Evolutionary conservation across 2,329 filamentous ascomycete genomes (phyloP).

Genomic region (Metarhizium anisopliae): DNA sequence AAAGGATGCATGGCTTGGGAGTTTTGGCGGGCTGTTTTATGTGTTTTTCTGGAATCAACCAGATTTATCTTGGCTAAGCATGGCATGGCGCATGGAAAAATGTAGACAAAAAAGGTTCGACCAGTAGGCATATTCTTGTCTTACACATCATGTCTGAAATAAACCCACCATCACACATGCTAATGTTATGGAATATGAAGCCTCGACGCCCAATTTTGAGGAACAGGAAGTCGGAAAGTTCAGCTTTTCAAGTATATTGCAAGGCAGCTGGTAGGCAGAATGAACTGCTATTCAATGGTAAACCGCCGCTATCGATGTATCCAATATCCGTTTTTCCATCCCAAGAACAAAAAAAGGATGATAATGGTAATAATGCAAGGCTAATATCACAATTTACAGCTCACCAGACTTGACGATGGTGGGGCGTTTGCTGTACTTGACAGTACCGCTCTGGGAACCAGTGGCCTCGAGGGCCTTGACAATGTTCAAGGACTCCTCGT

Average conservation of each 20-base stretch:
- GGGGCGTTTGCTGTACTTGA: constrained; percentile 48
- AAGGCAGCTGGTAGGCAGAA: not conserved
- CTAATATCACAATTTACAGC: constrained; percentile 28
- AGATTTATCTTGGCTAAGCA: not conserved
- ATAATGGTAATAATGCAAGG: constrained; percentile 2
- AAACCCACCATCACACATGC: too few relatives aligned
- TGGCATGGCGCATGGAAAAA: not conserved
- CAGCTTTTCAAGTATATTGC: not conserved
- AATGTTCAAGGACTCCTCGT: constrained; percentile 36
- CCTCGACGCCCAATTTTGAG: not conserved
- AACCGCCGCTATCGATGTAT: constrained; percentile 2
- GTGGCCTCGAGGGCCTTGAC: constrained; percentile 55
- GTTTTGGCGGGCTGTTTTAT: constrained; percentile 8
- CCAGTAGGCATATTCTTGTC: not conserved
- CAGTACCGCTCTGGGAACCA: constrained; percentile 44
- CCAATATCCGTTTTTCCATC: not conserved
- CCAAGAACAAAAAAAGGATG: not conserved
- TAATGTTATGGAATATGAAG: not conserved
- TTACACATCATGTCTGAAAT: too few relatives aligned
- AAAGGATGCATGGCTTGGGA: constrained; percentile 12
- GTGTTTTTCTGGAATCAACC: not conserved
- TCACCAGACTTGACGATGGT: constrained; percentile 48
- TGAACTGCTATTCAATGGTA: not conserved
- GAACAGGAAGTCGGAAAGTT: not conserved
- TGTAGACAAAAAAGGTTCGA: not conserved